Evolutionary conservation across 768 basidiomycete genomes (phyloP).

Genomic region (Boletellus sp.): DNA sequence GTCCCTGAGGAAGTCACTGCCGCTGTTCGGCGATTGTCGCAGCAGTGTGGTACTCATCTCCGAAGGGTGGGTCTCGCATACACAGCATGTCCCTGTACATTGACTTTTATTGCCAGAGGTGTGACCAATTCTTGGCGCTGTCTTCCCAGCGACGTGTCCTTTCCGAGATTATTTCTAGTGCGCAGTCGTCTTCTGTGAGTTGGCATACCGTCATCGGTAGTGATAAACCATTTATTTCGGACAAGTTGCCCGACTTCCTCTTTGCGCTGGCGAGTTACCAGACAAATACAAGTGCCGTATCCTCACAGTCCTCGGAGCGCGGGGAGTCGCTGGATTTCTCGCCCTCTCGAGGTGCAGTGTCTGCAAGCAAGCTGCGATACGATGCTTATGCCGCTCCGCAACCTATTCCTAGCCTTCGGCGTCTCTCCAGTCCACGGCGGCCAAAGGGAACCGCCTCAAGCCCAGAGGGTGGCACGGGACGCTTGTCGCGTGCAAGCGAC

Average conservation of each 20-base stretch:
- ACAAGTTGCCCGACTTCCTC: slow-evolving; percentile 71
- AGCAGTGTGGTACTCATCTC: slow-evolving; percentile 51
- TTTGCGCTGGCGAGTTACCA: slow-evolving; percentile 42
- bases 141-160: slow-evolving; percentile 44
- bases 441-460: slow-evolving; percentile 37
- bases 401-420: slow-evolving; percentile 43
- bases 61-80: slow-evolving; percentile 43
- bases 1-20: slow-evolving; percentile 45
- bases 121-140: slow-evolving; percentile 60
- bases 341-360: slow-evolving; percentile 26
- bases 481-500: slow-evolving; percentile 28
- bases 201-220: slow-evolving; percentile 1
- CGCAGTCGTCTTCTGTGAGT: slow-evolving; percentile 56
- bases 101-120: slow-evolving; percentile 47
- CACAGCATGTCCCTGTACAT: neutral
- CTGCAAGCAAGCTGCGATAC: slow-evolving; percentile 58
- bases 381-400: slow-evolving; percentile 65
- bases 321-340: slow-evolving; percentile 16
- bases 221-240: slow-evolving; percentile 3
- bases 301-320: slow-evolving; percentile 12
- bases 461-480: slow-evolving; percentile 29
- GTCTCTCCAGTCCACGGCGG: slow-evolving; percentile 29
- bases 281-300: slow-evolving; percentile 3
- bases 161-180: slow-evolving; percentile 42
- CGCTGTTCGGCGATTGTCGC: slow-evolving; percentile 41